These are phyloP conservation scores for Talaromyces sp. DNA, from an alignment of 2,329 filamentous ascomycete species.

Conservation along the genomic window DNA sequence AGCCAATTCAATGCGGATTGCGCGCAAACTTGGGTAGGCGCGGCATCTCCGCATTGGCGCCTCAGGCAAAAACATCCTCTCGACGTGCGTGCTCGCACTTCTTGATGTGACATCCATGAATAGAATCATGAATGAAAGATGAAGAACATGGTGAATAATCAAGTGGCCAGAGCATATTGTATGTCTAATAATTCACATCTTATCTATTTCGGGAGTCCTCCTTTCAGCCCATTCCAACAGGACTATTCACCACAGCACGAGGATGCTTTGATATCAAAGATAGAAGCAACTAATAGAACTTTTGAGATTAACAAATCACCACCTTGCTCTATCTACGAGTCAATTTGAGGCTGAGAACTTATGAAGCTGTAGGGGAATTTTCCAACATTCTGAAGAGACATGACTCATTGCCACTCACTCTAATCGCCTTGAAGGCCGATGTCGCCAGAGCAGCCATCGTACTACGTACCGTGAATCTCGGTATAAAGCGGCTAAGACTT, in stretches of 20 bases:
- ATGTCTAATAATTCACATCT: not conserved
- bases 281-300: not conserved
- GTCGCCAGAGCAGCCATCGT: not conserved
- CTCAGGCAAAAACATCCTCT: constrained; percentile 12
- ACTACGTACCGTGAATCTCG: not conserved
- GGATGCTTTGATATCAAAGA: not conserved
- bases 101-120: too few relatives aligned
- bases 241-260: not conserved
- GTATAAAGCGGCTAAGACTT: not conserved
- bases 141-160: not conserved
- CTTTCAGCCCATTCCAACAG: not conserved
- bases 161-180: not conserved
- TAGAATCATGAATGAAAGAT: not conserved
- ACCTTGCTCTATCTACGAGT: not conserved
- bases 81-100: too few relatives aligned
- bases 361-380: not conserved
- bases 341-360: not conserved
- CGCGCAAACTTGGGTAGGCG: not conserved
- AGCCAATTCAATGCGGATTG: not conserved
- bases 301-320: not conserved
- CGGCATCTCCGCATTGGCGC: constrained; percentile 16
- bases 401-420: not conserved
- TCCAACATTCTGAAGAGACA: not conserved
- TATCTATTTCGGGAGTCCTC: not conserved
- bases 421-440: not conserved